Base-by-base conservation (phyloP, 192 early-diverging fungal genomes). In the Coemansia sp. region DNA sequence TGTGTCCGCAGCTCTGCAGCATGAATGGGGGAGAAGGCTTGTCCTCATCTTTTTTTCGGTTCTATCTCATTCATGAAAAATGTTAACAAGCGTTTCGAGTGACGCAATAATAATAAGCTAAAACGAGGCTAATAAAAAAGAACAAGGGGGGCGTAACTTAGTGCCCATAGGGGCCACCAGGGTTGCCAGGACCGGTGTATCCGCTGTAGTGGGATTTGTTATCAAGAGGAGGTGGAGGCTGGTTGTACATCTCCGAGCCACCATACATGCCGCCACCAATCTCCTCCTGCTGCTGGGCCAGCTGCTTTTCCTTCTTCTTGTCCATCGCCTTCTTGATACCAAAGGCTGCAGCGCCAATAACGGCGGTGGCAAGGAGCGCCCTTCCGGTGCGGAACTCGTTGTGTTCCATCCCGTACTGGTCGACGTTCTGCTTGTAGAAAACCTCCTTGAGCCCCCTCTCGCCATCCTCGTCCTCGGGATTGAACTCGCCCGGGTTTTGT, bases 391-490 rank as follows among this genome's bases (percentile, higher is more conserved):
- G 64, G 21, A 70, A 16, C 37, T 66, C 33, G 13, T 43, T 26
- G 48, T 56, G 40, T 39, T 66, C 55, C 29, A 48, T 53, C 42
- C 71, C 71, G 45, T 79, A 72, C 58, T 61, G 53, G 64, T 73
- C 71, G 16, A 73, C 40, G 20, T 9, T 39, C 23, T 55, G 67
- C 40, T 70, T 80, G 57, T 55, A 67, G 29, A 80, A 80, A 16
- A 67, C 25, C 42, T 72, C 58, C 64, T 71, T 70, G 45, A 80
- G 29, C 1, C 77, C 77, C 42, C 77, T 72, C 61, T 80, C 77
- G 34, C 65, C 66, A 13, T 61, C 61, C 58, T 71, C 72, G 26
- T 60, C 64, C 15, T 26, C 48, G 8, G 48, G 23, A 7, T 51
- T 51, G 48, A 51, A 51, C 23, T 51, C 48, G 48, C 48, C 48